Conservation (phyloP, 2,329 filamentous ascomycete species). For the Aspergillus ibericus region DNA sequence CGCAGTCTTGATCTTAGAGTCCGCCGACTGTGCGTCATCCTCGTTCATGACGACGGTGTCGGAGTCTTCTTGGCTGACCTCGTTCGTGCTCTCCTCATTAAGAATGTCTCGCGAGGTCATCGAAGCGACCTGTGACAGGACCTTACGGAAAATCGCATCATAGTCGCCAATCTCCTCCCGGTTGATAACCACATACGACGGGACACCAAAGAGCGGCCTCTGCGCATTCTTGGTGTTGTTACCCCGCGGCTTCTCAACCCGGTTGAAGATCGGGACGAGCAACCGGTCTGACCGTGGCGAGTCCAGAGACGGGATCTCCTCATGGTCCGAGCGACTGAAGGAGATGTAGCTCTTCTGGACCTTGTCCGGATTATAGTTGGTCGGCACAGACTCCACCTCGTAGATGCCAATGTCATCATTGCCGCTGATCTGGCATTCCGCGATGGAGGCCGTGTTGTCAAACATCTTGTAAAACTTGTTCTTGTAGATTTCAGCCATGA, state of each 20-base stretch:
- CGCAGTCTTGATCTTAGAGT: slow-evolving; percentile 69
- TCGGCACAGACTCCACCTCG: slow-evolving; percentile 76
- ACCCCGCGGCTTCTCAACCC: slow-evolving; percentile 28
- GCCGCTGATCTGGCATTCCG: slow-evolving; percentile 66
- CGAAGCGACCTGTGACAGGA: slow-evolving; percentile 72
- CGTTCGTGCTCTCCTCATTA: slow-evolving; percentile 47
- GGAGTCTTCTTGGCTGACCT: slow-evolving; percentile 58
- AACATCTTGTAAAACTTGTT: slow-evolving; percentile 85
- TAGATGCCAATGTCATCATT: slow-evolving; percentile 68
- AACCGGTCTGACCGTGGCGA: slow-evolving; percentile 48
- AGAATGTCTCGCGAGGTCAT: slow-evolving; percentile 72
- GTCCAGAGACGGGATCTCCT: slow-evolving; percentile 42
- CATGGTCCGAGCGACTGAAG: slow-evolving; percentile 36
- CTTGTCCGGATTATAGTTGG: slow-evolving; percentile 66
- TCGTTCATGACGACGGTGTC: slow-evolving; percentile 67
- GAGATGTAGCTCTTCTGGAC: slow-evolving; percentile 48
- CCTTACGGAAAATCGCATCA: slow-evolving; percentile 74
- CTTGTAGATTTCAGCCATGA: slow-evolving; percentile 80
- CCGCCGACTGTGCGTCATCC: slow-evolving; percentile 64
- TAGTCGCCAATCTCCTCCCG: slow-evolving; percentile 69
- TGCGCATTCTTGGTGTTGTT: slow-evolving; percentile 26
- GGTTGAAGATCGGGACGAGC: slow-evolving; percentile 51
- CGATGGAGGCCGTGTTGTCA: slow-evolving; percentile 66
- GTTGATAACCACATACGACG: slow-evolving; percentile 69
- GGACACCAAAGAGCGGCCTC: slow-evolving; percentile 42